Evolutionary conservation across 2,329 filamentous ascomycete species (phyloP), one percentile per base, ranked within the genome.

Genomic region (Arthrocladium fulminans): DNA sequence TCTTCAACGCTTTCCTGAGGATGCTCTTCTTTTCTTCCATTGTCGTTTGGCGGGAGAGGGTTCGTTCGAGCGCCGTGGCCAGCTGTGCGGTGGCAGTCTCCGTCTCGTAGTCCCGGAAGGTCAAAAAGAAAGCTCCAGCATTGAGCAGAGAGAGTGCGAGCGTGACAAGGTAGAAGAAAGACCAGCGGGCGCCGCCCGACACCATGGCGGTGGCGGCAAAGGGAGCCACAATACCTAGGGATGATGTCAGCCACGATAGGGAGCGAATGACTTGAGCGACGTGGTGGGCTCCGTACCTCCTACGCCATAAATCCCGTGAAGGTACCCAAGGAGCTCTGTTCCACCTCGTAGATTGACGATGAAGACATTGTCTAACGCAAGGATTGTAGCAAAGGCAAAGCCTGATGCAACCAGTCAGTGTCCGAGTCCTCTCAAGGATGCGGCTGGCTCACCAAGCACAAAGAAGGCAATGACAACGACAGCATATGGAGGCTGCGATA

Each of bases 131-230:
- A 52, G 82, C 74, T 1, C 61, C 63, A n/a, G 80, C 66, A 54
- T 80, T 83, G 39, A 76, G 55, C 0, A 79, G 44, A 0, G 77
- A 69, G 3, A 88, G 58, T 0, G 69, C 73, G 7, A 89, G 67
- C 0, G 77, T 74, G 20, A 94, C 67, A 35, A 83, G 65, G 62
- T 89, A 94, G 69, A 85, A 92, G 15, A 77, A 73, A 38, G 78
- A 81, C 85, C 86, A 92, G 19, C 73, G 55, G 0, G 77, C 63
- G 3, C 74, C 73, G 1, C 70, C 65, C 0, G 83, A 81, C 1
- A 82, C 82, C 58, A 94, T 73, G 0, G 80, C 74, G 0, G 86
- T 94, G 1, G 86, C 86, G 12, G 87, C 76, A 5, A 94, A 72
- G 0, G 87, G 86, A 0, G 80, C 84, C 22, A 73, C 59, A 0